Evolutionary conservation across 495 filamentous ascomycete species (phyloP).

Genomic region (Staphylotrichum longicolle): DNA sequence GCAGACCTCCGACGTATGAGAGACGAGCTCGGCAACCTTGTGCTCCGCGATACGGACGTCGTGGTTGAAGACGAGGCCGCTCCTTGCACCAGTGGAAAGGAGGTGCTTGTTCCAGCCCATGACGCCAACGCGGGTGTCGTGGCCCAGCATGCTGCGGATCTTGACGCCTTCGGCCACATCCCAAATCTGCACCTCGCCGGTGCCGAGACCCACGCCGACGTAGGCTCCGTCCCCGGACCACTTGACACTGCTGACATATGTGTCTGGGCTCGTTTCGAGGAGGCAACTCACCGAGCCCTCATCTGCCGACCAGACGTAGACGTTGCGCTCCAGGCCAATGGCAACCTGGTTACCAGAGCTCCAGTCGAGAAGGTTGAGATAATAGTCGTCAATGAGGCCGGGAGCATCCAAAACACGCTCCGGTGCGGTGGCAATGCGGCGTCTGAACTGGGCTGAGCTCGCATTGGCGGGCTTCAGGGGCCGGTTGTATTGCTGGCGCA

Average conservation of each 20-base stretch:
- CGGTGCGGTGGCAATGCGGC: constrained; percentile 87
- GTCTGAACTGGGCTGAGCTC: constrained; percentile 75
- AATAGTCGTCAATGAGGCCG: constrained; percentile 96
- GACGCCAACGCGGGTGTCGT: constrained; percentile 93
- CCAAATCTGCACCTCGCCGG: constrained; percentile 98
- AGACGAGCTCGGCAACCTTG: constrained; percentile 95
- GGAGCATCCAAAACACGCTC: constrained; percentile 98
- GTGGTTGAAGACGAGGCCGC: constrained; percentile 97
- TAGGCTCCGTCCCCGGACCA: constrained; percentile 98
- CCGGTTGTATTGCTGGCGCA: constrained; percentile 96
- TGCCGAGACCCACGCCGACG: constrained; percentile 89
- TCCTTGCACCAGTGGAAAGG: constrained; percentile 89
- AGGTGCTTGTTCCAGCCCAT: constrained; percentile 99
- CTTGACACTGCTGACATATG: constrained; percentile 96
- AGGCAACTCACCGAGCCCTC: constrained; percentile 82
- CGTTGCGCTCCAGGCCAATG: constrained; percentile 92
- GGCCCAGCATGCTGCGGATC: constrained; percentile 96
- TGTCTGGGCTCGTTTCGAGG: constrained; percentile 80
- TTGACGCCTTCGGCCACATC: constrained; percentile 93
- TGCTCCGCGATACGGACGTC: constrained; percentile 97
- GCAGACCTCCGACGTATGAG: constrained; percentile 95
- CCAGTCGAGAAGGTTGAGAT: constrained; percentile 98
- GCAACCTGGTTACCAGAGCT: constrained; percentile 96
- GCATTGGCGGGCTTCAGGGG: constrained; percentile 77
- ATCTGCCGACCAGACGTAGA: constrained; percentile 99